These are phyloP conservation scores for Stephanodiscus triporus DNA, from an alignment of 108 stramenopile genomes.

Conservation along the genomic window DNA sequence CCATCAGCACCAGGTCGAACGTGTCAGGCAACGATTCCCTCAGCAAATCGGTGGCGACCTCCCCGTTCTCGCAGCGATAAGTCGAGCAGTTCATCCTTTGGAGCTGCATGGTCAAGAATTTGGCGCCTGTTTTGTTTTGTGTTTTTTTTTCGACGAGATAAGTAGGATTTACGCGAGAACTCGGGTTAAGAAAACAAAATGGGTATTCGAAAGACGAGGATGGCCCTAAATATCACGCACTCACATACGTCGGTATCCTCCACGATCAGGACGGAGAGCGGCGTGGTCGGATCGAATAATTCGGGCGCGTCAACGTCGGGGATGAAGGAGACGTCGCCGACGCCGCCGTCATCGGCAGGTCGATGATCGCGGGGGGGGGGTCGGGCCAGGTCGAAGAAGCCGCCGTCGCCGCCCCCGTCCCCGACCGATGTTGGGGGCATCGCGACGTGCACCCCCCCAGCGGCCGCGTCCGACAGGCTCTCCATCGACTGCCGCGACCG, in stretches of 20 bases:
- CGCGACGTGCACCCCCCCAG: no score
- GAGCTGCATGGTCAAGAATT: constrained; percentile 32
- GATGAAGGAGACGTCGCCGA: constrained; percentile 19
- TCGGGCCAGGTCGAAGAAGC: no score
- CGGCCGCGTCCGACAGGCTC: no score
- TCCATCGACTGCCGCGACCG: no score
- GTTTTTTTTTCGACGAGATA: no score
- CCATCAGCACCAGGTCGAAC: constrained; percentile 57
- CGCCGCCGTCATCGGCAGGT: no score
- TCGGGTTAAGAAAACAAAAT: neutral
- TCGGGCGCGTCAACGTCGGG: constrained; percentile 26
- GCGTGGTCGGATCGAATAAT: constrained; percentile 17
- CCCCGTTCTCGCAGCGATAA: constrained; percentile 49
- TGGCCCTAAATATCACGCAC: neutral
- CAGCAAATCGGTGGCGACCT: constrained; percentile 49
- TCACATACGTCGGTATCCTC: constrained; percentile 60
- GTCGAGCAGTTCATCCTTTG: constrained; percentile 36
- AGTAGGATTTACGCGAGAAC: neutral
- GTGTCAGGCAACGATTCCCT: constrained; percentile 18
- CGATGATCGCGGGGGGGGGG: no score
- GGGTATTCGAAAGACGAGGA: neutral
- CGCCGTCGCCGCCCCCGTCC: no score
- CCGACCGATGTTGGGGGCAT: no score
- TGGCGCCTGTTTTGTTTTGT: constrained; percentile 20
- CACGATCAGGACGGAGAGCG: constrained; percentile 54